phyloP scores from a whole-genome alignment of 352 stramenopile genomes.

The Pseudoperonospora humuli region DNA sequence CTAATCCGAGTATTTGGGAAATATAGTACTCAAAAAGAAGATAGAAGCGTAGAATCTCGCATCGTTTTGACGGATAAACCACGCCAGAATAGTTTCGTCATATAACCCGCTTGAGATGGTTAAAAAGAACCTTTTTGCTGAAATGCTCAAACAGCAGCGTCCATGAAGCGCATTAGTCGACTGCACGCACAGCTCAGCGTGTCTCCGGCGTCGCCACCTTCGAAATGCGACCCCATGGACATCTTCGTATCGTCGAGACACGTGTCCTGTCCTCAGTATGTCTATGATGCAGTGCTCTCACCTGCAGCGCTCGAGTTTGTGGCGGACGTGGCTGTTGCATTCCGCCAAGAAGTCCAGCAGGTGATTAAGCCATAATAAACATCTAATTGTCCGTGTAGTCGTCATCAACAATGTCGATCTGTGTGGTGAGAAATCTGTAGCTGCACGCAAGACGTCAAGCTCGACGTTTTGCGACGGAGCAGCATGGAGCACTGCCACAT shows the following conservation, averaged over 20 bases:
- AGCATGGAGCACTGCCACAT: slow-evolving; percentile 65
- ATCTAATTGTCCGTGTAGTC: no score
- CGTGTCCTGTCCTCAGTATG: slow-evolving; percentile 8
- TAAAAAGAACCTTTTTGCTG: no score
- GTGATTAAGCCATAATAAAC: no score
- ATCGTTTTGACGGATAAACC: no score
- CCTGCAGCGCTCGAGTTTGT: slow-evolving; percentile 84
- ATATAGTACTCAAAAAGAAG: no score
- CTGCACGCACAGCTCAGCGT: slow-evolving; percentile 29
- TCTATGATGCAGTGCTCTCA: slow-evolving; percentile 74
- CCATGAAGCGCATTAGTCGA: slow-evolving; percentile 37
- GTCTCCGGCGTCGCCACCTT: not conserved
- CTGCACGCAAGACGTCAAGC: slow-evolving; percentile 52
- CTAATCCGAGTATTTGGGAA: not conserved
- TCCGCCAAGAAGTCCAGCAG: slow-evolving; percentile 47
- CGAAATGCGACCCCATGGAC: not conserved
- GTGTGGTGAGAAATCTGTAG: no score
- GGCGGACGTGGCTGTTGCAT: slow-evolving; percentile 64
- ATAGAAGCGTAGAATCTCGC: no score
- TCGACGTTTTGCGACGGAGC: slow-evolving; percentile 43
- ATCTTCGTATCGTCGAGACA: slow-evolving; percentile 29
- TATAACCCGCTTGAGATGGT: no score
- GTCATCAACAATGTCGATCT: no score
- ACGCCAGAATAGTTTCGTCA: no score
- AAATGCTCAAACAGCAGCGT: not conserved